Evolutionary conservation across 345 rosid genomes (phyloP).

Genomic region (Hirschfeldia incana): DNA sequence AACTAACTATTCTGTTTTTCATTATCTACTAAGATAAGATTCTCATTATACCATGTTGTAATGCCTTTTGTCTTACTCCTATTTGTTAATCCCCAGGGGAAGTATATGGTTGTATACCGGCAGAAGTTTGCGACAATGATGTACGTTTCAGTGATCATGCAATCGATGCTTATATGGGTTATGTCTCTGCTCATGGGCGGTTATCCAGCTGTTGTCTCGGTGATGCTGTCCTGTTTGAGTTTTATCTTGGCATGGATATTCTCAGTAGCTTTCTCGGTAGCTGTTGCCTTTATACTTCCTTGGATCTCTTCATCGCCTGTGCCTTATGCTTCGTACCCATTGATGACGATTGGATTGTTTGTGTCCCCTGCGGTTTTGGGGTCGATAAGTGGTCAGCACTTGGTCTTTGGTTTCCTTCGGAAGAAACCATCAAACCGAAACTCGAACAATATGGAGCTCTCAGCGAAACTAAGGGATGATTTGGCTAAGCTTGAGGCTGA

Average conservation of each 20-base stretch:
- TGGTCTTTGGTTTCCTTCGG: constrained; percentile 61
- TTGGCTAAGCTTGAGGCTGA: constrained; percentile 83
- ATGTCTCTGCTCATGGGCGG: constrained; percentile 92
- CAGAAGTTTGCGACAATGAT: constrained; percentile 74
- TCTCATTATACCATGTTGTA: no score
- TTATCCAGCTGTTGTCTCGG: constrained; percentile 54
- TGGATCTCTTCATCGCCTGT: constrained; percentile 70
- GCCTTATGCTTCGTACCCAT: constrained; percentile 80
- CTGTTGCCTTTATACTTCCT: constrained; percentile 70
- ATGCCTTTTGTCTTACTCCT: no score
- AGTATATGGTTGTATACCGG: constrained; percentile 72
- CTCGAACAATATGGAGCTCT: constrained; percentile 52
- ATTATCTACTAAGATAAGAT: background rate
- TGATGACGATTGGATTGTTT: constrained; percentile 82
- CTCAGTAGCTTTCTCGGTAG: constrained; percentile 71
- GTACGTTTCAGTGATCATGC: constrained; percentile 79
- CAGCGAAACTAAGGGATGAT: constrained; percentile 50
- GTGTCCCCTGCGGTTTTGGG: constrained; percentile 89
- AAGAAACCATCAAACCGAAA: constrained; percentile 51
- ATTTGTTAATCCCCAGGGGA: constrained; percentile 59
- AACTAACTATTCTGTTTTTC: constrained; percentile 24
- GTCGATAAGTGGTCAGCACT: constrained; percentile 84
- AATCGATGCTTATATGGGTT: constrained; percentile 79
- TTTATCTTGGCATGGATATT: constrained; percentile 63
- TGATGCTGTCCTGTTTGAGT: constrained; percentile 69